phyloP scores from a whole-genome alignment of 768 basidiomycete genomes.

The Pleurotus sapidus region DNA sequence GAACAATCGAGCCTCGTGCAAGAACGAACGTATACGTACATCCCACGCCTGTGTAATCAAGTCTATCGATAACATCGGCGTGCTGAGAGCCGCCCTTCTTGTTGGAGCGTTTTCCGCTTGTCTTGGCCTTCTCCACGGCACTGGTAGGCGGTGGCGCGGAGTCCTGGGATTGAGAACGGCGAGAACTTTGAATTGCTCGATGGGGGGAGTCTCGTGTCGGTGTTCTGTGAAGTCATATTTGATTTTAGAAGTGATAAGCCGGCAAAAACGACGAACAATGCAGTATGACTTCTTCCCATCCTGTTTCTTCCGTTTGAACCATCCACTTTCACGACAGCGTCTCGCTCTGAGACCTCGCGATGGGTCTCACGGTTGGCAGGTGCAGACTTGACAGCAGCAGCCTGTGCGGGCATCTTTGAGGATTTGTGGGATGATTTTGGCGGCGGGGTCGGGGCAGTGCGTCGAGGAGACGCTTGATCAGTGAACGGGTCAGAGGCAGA shows the following conservation, averaged over 20 bases:
- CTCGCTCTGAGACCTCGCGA: constrained; percentile 56
- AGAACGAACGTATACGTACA: constrained; percentile 45
- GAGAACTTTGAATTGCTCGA: constrained; percentile 22
- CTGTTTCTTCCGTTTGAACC: constrained; percentile 43
- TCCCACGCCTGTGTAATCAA: constrained; percentile 83
- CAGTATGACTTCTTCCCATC: constrained; percentile 57
- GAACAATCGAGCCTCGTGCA: constrained; percentile 9
- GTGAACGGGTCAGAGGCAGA: constrained; percentile 54
- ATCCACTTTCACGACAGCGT: constrained; percentile 52
- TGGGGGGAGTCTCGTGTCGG: constrained; percentile 16
- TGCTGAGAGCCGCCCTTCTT: constrained; percentile 78
- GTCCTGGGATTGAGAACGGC: constrained; percentile 49
- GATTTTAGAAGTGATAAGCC: constrained; percentile 6
- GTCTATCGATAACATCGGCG: constrained; percentile 87
- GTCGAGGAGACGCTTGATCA: constrained; percentile 28
- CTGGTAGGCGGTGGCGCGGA: constrained; percentile 24
- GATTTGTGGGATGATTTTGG: constrained; percentile 27
- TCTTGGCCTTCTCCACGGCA: constrained; percentile 31
- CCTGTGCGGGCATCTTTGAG: constrained; percentile 30
- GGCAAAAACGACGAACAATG: constrained; percentile 36
- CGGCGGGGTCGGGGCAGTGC: constrained; percentile 30
- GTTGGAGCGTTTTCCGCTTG: constrained; percentile 41
- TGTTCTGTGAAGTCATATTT: constrained; percentile 1
- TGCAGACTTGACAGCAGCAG: constrained; percentile 23
- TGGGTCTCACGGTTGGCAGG: constrained; percentile 26